Conservation (phyloP, 2,329 filamentous ascomycete species). For the Penicillium brasilianum region DNA sequence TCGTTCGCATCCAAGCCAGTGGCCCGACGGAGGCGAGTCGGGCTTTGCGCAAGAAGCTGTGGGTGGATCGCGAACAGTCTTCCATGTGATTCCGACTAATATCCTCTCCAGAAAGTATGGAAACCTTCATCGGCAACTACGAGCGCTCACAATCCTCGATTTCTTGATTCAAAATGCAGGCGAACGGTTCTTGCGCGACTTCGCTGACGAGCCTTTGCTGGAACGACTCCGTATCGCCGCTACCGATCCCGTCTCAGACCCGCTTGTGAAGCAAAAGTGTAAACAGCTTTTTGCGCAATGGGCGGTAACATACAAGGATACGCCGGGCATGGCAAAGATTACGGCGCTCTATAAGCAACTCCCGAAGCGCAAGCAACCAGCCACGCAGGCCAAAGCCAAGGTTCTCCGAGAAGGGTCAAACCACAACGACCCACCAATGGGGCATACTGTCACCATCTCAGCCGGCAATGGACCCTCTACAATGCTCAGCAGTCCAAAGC, state of each 20-base stretch:
- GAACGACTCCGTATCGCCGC: slow-evolving; percentile 89
- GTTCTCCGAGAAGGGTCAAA: slow-evolving; percentile 79
- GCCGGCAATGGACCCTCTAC: slow-evolving; percentile 46
- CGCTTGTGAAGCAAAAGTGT: slow-evolving; percentile 85
- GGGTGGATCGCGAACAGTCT: slow-evolving; percentile 35
- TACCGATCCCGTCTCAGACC: slow-evolving; percentile 81
- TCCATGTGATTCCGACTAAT: slow-evolving; percentile 14
- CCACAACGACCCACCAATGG: slow-evolving; percentile 43
- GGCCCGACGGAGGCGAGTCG: slow-evolving; percentile 89
- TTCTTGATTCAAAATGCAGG: slow-evolving; percentile 95
- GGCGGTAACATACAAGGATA: slow-evolving; percentile 80
- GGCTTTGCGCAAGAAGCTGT: slow-evolving; percentile 93
- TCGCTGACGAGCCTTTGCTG: slow-evolving; percentile 88
- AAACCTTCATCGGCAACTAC: slow-evolving; percentile 87
- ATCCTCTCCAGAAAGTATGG: slow-evolving; percentile 75
- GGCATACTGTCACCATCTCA: slow-evolving; percentile 47
- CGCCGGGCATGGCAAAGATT: slow-evolving; percentile 78
- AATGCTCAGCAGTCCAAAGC: slow-evolving; percentile 43
- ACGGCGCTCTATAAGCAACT: slow-evolving; percentile 76
- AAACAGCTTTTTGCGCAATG: slow-evolving; percentile 84
- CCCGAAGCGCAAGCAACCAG: slow-evolving; percentile 70
- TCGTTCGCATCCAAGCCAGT: slow-evolving; percentile 84
- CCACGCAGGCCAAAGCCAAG: slow-evolving; percentile 77
- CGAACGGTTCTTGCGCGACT: slow-evolving; percentile 80
- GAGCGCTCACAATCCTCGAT: slow-evolving; percentile 86